These are phyloP conservation scores for Gautieria morchelliformis DNA, from an alignment of 768 basidiomycete species.

Conservation along the genomic window DNA sequence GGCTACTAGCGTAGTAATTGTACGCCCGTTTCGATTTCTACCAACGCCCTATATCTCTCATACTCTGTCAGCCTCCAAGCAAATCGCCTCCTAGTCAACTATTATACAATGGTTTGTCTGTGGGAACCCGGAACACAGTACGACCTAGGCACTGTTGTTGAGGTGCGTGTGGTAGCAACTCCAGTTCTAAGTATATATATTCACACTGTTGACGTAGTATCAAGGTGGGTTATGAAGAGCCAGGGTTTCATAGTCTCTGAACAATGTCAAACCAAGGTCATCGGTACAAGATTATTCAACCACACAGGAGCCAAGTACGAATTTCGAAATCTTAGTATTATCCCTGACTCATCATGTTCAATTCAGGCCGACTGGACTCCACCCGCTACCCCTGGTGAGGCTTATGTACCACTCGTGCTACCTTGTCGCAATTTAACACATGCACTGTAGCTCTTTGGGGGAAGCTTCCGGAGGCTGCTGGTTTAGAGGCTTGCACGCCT, in stretches of 20 bases:
- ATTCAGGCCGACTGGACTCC: slow-evolving; percentile 67
- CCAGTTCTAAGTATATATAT: background rate
- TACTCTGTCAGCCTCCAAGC: background rate
- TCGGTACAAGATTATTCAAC: slow-evolving; percentile 61
- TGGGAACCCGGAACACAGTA: slow-evolving; percentile 65
- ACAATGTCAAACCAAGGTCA: slow-evolving; percentile 26
- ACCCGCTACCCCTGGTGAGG: slow-evolving; percentile 31
- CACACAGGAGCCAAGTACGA: slow-evolving; percentile 57
- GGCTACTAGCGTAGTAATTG: too few species aligned
- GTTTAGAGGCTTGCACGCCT: background rate
- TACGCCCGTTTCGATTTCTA: too few species aligned
- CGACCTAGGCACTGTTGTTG: slow-evolving; percentile 42
- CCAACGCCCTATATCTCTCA: too few species aligned
- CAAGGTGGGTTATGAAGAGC: background rate
- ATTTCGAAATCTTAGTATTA: background rate
- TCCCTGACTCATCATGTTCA: slow-evolving; percentile 1
- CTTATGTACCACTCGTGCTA: background rate
- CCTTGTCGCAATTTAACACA: background rate
- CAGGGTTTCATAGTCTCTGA: background rate
- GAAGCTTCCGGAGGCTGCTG: slow-evolving; percentile 27
- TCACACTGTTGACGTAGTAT: background rate
- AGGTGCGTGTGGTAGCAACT: slow-evolving; percentile 26
- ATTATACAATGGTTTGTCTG: slow-evolving; percentile 27
- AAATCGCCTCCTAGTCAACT: background rate
- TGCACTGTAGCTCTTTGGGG: slow-evolving; percentile 50